A percentile compares a stretch with the other conserved stretches of the same genome.
Evolutionary conservation across 495 filamentous ascomycete species (phyloP).

Genomic region (Tetracladium marchalianum): DNA sequence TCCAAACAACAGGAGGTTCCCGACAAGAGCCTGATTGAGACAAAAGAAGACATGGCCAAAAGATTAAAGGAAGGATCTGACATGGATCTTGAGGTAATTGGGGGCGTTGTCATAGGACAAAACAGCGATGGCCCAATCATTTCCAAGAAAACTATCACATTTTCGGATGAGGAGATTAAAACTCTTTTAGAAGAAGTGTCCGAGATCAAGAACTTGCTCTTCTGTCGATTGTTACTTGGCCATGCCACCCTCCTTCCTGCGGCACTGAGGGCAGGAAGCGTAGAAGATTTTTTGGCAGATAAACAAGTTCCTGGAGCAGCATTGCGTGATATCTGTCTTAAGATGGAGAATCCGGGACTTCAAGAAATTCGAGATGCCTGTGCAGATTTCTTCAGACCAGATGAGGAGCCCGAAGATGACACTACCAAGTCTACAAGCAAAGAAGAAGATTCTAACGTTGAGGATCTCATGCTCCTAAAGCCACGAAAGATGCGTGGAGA

Average conservation of each 20-base stretch:
- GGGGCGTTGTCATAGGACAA: slow-evolving; percentile 28
- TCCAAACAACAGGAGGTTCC: slow-evolving; percentile 18
- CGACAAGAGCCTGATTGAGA: slow-evolving; percentile 32
- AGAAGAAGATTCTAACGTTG: slow-evolving; percentile 16
- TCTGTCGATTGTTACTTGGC: slow-evolving; percentile 38
- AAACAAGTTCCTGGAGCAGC: slow-evolving; percentile 31
- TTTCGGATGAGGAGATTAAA: slow-evolving; percentile 35
- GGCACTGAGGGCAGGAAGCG: slow-evolving; percentile 30
- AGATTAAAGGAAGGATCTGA: slow-evolving; percentile 31
- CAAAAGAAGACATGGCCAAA: slow-evolving; percentile 27
- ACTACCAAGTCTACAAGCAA: too few relatives aligned
- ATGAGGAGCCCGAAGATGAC: slow-evolving; percentile 26
- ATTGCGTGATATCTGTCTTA: slow-evolving; percentile 37
- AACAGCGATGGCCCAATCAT: slow-evolving; percentile 26
- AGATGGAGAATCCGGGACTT: slow-evolving; percentile 33
- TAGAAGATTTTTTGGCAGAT: slow-evolving; percentile 38
- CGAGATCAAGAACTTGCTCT: slow-evolving; percentile 40
- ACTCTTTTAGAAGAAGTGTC: slow-evolving; percentile 31
- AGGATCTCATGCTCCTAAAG: neutral
- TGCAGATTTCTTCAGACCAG: slow-evolving; percentile 36
- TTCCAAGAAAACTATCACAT: slow-evolving; percentile 25
- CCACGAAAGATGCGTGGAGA: neutral
- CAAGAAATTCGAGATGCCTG: slow-evolving; percentile 42
- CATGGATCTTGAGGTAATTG: slow-evolving; percentile 23
- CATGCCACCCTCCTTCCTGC: slow-evolving; percentile 37